Percentiles rank a stretch among this genome's conserved stretches.
Evolutionary conservation across 73 alveolate genomes (phyloP).

Genomic region (Paramecium sexaurelia): DNA sequence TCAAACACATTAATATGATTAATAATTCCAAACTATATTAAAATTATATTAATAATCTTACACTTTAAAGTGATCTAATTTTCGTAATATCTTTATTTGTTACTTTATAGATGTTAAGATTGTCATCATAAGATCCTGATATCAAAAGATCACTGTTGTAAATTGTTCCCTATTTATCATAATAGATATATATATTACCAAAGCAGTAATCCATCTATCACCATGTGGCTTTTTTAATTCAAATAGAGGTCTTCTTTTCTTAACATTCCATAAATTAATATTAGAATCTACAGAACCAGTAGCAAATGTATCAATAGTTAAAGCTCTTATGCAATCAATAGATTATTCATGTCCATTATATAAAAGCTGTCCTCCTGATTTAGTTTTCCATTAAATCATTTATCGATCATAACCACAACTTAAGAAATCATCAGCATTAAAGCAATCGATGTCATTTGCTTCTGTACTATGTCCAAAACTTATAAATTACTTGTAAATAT

Average conservation of each 20-base stretch:
- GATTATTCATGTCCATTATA: constrained; percentile 67
- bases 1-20: constrained; percentile 57
- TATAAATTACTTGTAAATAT: not conserved
- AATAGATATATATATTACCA: not conserved
- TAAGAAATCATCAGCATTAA: constrained; percentile 58
- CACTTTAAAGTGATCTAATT: not conserved
- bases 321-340: constrained; percentile 63
- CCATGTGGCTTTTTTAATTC: constrained; percentile 55
- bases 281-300: constrained; percentile 61
- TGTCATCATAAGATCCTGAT: constrained; percentile 62
- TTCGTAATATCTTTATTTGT: not conserved
- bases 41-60: not conserved
- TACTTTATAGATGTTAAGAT: constrained; percentile 45
- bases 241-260: constrained; percentile 59
- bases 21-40: constrained; percentile 38
- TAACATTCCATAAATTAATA: constrained; percentile 43
- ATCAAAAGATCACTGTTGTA: constrained; percentile 53
- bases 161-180: not conserved
- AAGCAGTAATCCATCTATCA: constrained; percentile 67
- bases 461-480: constrained; percentile 68
- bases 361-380: constrained; percentile 44
- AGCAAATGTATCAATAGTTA: constrained; percentile 28
- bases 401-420: constrained; percentile 64
- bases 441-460: constrained; percentile 60
- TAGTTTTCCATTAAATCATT: constrained; percentile 66